Conservation (phyloP, 768 basidiomycete genomes). For the Termitomyces sp. region DNA sequence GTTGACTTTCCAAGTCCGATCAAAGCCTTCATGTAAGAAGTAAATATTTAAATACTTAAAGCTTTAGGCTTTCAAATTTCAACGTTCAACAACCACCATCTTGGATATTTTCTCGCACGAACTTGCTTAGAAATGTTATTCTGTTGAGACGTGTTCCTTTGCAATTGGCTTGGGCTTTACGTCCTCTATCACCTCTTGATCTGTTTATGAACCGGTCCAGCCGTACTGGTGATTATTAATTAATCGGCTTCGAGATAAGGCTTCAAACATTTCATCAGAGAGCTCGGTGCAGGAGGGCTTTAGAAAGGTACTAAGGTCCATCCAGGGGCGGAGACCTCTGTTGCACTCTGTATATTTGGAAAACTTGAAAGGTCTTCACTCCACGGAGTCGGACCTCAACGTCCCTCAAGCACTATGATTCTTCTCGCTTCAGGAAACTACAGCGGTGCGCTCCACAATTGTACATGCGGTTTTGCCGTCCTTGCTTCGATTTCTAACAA, state of each 20-base stretch:
- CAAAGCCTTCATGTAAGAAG: no score
- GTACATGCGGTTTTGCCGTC: not conserved
- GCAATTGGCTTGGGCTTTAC: not conserved
- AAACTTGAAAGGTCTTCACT: conserved; percentile 9
- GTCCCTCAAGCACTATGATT: conserved; percentile 1
- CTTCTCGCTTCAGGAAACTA: conserved; percentile 14
- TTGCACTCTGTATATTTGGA: not conserved
- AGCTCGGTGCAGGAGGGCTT: not conserved
- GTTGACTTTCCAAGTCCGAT: not conserved
- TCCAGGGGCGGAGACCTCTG: not conserved
- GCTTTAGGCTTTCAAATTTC: no score
- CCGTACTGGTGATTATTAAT: not conserved
- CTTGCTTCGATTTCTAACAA: not conserved
- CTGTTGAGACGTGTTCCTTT: not conserved
- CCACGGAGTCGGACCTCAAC: not conserved
- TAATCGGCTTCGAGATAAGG: not conserved
- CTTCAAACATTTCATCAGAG: conserved; percentile 1
- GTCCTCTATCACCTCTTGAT: not conserved
- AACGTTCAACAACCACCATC: not conserved
- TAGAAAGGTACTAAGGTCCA: not conserved
- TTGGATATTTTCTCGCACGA: not conserved
- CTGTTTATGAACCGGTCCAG: not conserved
- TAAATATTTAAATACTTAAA: no score
- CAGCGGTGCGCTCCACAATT: conserved; percentile 15
- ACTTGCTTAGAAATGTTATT: not conserved